Base-by-base conservation (phyloP, 192 early-diverging fungal species). In the Lobulomyces angularis region DNA sequence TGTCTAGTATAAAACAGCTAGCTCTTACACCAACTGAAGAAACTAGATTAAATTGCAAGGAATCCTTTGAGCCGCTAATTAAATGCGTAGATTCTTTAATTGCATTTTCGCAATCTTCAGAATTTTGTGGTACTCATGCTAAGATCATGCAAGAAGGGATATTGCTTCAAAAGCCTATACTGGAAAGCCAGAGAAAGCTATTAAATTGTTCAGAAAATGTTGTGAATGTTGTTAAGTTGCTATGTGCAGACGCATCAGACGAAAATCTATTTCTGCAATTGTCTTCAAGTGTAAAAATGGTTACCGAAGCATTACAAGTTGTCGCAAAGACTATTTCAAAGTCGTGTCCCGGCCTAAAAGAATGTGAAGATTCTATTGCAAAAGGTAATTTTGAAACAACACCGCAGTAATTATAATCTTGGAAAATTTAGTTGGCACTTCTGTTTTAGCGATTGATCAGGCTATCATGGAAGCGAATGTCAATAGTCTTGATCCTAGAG, bases 341-440 rank as follows among this genome's bases (percentile, higher is more conserved):
- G 17, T 38, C 35, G 12, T 63, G 64, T 21, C 70, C 70, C 20
- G 70, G 70, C 8, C 61, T 68, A 43, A 74, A 71, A 37, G 70
- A 73, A 43, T 73, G 70, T 35, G 62, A 61, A 8, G 52, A 45
- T 3, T 57, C 58, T 5, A 34, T 69, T 24, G 50, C 50, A n/a
- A 69, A 52, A 24, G n/a, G n/a, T n/a, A n/a, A n/a, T n/a, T n/a
- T n/a, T n/a, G n/a, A n/a, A n/a, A n/a, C n/a, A 30, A 69, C 7
- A 33, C 51, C 7, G 57, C 66, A 24, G 19, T 38, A 0, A 40
- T 74, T 6, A 22, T 18, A 11, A 27, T 28, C 0, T n/a, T n/a
- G n/a, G n/a, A n/a, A n/a, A n/a, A n/a, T n/a, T n/a, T n/a, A n/a
- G n/a, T n/a, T n/a, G n/a, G n/a, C n/a, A n/a, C n/a, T n/a, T n/a